Conservation (phyloP, 2,329 filamentous ascomycete species). For the Pseudogymnoascus verrucosus region DNA sequence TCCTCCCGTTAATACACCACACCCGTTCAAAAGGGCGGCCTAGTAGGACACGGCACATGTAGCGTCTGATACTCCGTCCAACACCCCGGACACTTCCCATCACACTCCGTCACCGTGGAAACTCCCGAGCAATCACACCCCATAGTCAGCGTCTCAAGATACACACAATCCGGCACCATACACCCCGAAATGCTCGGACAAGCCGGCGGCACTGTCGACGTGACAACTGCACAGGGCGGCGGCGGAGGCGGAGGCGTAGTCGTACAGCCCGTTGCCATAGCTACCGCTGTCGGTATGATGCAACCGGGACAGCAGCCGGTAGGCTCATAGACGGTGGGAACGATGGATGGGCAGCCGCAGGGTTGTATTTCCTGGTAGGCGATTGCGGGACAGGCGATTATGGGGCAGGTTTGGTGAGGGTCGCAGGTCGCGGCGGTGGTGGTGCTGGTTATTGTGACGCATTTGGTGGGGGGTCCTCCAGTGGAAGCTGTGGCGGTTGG, state of each 20-base stretch:
- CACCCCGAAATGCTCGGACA: not conserved
- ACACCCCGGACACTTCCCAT: not conserved
- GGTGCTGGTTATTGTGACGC: not conserved
- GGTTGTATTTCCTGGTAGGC: not conserved
- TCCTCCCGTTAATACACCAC: not conserved
- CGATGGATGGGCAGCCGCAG: not conserved
- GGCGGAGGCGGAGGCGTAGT: not conserved
- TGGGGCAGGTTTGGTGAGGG: not conserved
- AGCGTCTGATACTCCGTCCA: not conserved
- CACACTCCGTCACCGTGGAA: not conserved
- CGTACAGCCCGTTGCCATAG: not conserved
- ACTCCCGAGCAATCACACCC: slow-evolving; percentile 1
- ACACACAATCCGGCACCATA: not conserved
- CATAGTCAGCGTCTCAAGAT: not conserved
- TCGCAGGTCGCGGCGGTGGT: not conserved
- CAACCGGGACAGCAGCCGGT: not conserved
- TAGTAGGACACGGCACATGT: not conserved
- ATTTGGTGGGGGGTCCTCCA: not conserved
- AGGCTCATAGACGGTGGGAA: not conserved
- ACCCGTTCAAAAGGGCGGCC: not conserved
- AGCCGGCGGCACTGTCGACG: not conserved
- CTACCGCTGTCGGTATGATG: not conserved
- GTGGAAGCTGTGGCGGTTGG: not conserved
- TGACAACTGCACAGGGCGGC: not conserved
- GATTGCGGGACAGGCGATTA: not conserved